Evolutionary conservation across 2,329 filamentous ascomycete species (phyloP).

Genomic region (Cyclaneusma minus): DNA sequence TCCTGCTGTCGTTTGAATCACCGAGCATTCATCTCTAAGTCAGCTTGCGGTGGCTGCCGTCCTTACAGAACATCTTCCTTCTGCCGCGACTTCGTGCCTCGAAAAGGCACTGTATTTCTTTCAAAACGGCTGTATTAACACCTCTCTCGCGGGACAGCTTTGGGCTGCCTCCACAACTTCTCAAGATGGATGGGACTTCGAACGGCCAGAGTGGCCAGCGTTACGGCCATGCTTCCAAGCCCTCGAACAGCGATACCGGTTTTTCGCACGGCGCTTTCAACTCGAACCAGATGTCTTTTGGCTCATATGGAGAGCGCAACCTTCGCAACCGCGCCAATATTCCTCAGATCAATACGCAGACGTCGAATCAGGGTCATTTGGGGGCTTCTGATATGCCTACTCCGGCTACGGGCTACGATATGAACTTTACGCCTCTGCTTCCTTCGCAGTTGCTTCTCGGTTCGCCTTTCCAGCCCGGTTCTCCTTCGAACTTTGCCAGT

Average conservation of each 20-base stretch:
- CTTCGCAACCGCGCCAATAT: constrained; percentile 66
- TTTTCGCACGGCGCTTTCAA: constrained; percentile 89
- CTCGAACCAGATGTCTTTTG: constrained; percentile 57
- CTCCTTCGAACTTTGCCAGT: constrained; percentile 75
- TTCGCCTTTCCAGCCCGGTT: constrained; percentile 92
- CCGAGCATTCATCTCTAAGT: background rate
- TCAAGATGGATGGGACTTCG: constrained; percentile 80
- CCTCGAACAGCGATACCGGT: constrained; percentile 69
- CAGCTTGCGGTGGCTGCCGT: too few species aligned
- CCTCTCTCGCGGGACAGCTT: constrained; percentile 67
- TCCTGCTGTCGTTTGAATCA: background rate
- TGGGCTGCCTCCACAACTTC: constrained; percentile 68
- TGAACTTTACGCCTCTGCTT: constrained; percentile 95
- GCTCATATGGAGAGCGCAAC: constrained; percentile 76
- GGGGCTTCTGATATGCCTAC: constrained; percentile 63
- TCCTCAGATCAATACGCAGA: constrained; percentile 80
- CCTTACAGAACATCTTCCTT: too few species aligned
- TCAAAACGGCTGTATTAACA: constrained; percentile 74
- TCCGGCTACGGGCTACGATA: constrained; percentile 81
- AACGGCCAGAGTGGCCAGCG: constrained; percentile 45
- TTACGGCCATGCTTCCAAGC: constrained; percentile 64
- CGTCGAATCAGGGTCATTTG: constrained; percentile 34
- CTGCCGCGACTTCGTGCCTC: background rate
- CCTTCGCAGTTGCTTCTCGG: constrained; percentile 89
- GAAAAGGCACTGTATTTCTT: constrained; percentile 32